phyloP scores from a whole-genome alignment of 257 asterid species.

The Solanum bulbocastanum region DNA sequence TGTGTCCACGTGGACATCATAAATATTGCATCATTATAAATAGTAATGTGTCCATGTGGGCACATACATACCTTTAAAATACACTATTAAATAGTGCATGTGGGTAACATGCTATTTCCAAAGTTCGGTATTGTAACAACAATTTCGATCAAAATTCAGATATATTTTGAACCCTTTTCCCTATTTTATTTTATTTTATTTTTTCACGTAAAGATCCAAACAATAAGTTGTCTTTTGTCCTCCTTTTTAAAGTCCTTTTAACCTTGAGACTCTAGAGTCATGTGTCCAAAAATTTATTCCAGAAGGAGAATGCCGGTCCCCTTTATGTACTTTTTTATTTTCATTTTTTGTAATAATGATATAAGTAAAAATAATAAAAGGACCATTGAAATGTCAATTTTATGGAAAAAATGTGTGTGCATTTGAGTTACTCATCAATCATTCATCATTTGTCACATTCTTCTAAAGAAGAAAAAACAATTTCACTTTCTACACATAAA shows the following conservation, averaged over 20 bases:
- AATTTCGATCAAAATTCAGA: too few species aligned
- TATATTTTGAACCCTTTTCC: too few species aligned
- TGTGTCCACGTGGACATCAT: too few species aligned
- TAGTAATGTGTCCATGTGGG: too few species aligned
- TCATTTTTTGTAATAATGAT: background rate
- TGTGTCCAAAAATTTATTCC: background rate
- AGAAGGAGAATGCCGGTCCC: background rate
- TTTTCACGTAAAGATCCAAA: background rate
- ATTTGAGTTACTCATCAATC: background rate
- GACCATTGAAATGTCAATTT: background rate
- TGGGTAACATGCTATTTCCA: too few species aligned
- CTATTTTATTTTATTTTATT: too few species aligned
- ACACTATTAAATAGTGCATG: too few species aligned
- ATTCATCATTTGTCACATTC: background rate
- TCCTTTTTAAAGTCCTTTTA: background rate
- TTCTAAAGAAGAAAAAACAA: background rate
- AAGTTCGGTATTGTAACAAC: too few species aligned
- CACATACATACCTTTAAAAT: too few species aligned
- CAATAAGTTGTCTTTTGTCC: background rate
- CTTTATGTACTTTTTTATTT: background rate
- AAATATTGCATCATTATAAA: too few species aligned
- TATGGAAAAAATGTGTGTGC: background rate
- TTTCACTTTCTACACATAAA: background rate
- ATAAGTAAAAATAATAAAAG: background rate
- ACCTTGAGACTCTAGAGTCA: background rate